Evolutionary conservation across 2,329 filamentous ascomycete species (phyloP).

Genomic region (Cephalotrichum gorgonifer): DNA sequence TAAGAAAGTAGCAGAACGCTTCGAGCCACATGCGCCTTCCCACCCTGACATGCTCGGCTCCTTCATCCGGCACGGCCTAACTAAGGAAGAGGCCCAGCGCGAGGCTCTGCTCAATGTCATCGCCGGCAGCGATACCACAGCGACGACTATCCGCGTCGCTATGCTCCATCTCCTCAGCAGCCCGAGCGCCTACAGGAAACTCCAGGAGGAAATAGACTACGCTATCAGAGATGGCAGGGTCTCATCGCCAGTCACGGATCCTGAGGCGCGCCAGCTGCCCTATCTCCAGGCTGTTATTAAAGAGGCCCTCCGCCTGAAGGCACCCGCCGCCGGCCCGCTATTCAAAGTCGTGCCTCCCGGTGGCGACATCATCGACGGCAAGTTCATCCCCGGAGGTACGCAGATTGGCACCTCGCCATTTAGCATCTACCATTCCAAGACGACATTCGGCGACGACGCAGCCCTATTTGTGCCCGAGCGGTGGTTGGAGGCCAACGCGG

Average conservation of each 20-base stretch:
- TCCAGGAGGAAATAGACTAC: conserved; percentile 37
- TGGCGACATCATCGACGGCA: conserved; percentile 25
- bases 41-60: conserved; percentile 28
- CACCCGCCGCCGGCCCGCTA: conserved; percentile 28
- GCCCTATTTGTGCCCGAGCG: conserved; percentile 35
- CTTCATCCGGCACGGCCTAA: conserved; percentile 27
- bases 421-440: conserved; percentile 25
- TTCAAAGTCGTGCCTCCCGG: conserved; percentile 22
- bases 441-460: conserved; percentile 26
- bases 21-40: conserved; percentile 10
- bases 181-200: conserved; percentile 31
- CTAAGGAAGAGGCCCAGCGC: conserved; percentile 15
- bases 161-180: conserved; percentile 41
- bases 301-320: conserved; percentile 35
- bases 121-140: conserved; percentile 26
- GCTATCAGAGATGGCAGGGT: conserved; percentile 14
- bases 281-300: conserved; percentile 40
- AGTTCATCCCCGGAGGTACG: conserved; percentile 33
- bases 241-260: conserved; percentile 18
- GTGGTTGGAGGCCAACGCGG: conserved; percentile 28
- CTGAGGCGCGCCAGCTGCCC: conserved; percentile 26
- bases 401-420: conserved; percentile 32
- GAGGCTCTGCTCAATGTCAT: conserved; percentile 23
- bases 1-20: conserved; percentile 10
- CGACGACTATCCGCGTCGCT: conserved; percentile 28